Evolutionary conservation across 2,329 filamentous ascomycete species (phyloP).

Genomic region (Hypomyces perniciosus): DNA sequence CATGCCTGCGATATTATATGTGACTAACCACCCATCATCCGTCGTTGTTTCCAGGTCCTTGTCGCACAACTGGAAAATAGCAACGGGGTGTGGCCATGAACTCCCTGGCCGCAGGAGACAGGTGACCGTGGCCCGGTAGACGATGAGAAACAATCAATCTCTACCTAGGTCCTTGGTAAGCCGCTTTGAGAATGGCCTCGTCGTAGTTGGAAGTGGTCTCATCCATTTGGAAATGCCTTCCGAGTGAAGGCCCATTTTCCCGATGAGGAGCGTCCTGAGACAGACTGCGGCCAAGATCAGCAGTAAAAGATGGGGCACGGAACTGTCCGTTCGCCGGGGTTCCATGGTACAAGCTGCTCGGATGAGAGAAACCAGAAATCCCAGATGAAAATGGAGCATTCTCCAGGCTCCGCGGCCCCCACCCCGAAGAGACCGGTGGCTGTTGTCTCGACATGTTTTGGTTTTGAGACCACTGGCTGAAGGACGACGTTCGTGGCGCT

Average conservation of each 20-base stretch:
- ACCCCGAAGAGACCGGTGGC: constrained; percentile 16
- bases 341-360: constrained; percentile 46
- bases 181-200: constrained; percentile 29
- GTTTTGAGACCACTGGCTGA: constrained; percentile 26
- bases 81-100: too few species aligned
- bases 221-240: constrained; percentile 27
- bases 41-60: too few species aligned
- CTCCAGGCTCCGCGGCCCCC: constrained; percentile 14
- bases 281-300: constrained; percentile 13
- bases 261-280: constrained; percentile 13
- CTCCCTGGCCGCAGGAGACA: too few species aligned
- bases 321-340: constrained; percentile 31
- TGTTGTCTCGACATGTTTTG: constrained; percentile 14
- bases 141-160: not conserved
- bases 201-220: constrained; percentile 30
- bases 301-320: constrained; percentile 15
- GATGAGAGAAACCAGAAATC: constrained; percentile 38
- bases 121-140: not conserved
- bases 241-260: constrained; percentile 11
- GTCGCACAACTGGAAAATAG: too few species aligned
- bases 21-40: too few species aligned
- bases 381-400: constrained; percentile 23
- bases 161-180: constrained; percentile 25
- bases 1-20: too few species aligned
- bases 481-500: constrained; percentile 25